Percentiles rank a stretch among this genome's conserved stretches.
These are phyloP conservation scores for Claviceps sp. DNA, from an alignment of 2,329 filamentous ascomycete species.

Conservation along the genomic window DNA sequence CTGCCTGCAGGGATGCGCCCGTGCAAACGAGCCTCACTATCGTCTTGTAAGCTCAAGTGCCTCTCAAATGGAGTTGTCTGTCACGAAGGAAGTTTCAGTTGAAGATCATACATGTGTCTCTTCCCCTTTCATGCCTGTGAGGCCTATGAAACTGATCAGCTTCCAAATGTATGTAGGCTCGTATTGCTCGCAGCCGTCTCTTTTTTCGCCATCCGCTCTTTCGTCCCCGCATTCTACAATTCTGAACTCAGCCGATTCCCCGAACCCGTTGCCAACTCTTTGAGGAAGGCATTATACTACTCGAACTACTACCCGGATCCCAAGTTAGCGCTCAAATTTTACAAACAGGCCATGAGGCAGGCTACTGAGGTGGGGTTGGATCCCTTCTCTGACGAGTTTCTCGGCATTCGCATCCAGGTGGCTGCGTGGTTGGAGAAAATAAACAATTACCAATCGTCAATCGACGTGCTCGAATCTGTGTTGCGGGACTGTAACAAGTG, in stretches of 20 bases:
- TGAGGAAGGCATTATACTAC: constrained; percentile 79
- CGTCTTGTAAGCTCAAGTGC: constrained; percentile 15
- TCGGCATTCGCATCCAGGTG: constrained; percentile 78
- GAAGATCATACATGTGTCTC: not conserved
- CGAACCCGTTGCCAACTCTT: constrained; percentile 57
- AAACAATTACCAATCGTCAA: constrained; percentile 53
- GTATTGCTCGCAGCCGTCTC: constrained; percentile 16
- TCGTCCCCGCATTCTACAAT: constrained; percentile 43
- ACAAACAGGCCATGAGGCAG: constrained; percentile 62
- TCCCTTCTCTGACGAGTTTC: constrained; percentile 78
- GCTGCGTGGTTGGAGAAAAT: constrained; percentile 69
- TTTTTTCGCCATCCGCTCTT: constrained; percentile 24
- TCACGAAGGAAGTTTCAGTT: not conserved
- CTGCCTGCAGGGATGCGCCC: constrained; percentile 21
- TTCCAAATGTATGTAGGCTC: constrained; percentile 12
- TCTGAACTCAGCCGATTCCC: constrained; percentile 47
- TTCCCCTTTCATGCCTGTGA: not conserved
- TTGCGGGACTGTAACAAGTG: constrained; percentile 53
- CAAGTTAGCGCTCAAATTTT: constrained; percentile 67
- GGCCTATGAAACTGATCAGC: not conserved
- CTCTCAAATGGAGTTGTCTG: not conserved
- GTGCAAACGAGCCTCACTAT: constrained; percentile 17
- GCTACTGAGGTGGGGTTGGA: constrained; percentile 67
- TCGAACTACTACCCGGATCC: constrained; percentile 65
- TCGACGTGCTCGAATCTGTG: constrained; percentile 67